Evolutionary conservation across 2,329 filamentous ascomycete species (phyloP).

Genomic region (Didymella lethalis): DNA sequence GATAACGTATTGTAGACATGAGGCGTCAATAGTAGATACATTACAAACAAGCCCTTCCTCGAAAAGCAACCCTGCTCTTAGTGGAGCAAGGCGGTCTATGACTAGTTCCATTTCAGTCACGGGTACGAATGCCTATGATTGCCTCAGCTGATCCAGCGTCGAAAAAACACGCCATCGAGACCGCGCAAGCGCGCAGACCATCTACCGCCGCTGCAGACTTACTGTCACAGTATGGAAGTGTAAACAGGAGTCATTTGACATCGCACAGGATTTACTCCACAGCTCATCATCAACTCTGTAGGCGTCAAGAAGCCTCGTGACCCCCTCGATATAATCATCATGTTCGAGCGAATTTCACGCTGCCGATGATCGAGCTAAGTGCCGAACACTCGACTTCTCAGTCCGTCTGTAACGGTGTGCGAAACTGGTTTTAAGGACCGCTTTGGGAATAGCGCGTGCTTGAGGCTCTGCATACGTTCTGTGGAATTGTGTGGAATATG

Average conservation of each 20-base stretch:
- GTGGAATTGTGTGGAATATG: background rate
- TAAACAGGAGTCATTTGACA: background rate
- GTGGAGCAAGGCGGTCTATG: too few species aligned
- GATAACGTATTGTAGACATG: constrained; percentile 34
- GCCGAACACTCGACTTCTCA: background rate
- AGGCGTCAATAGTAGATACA: background rate
- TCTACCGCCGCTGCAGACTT: background rate
- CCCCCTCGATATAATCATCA: background rate
- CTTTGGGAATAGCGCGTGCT: background rate
- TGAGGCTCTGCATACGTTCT: background rate
- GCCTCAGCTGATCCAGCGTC: background rate
- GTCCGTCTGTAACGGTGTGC: background rate
- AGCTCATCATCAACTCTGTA: background rate
- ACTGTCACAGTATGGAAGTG: background rate
- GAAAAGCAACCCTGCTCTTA: background rate
- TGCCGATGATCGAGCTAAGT: background rate
- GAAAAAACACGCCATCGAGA: background rate
- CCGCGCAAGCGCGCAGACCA: background rate
- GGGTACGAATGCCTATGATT: background rate
- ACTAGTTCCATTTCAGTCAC: background rate
- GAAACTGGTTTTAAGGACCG: background rate
- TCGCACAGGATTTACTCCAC: too few species aligned
- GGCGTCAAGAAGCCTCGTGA: background rate
- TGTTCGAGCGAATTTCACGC: background rate
- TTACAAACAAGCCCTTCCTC: background rate